Conservation (phyloP, 371 early-diverging fungal genomes). For the Haplosporangium sp. region DNA sequence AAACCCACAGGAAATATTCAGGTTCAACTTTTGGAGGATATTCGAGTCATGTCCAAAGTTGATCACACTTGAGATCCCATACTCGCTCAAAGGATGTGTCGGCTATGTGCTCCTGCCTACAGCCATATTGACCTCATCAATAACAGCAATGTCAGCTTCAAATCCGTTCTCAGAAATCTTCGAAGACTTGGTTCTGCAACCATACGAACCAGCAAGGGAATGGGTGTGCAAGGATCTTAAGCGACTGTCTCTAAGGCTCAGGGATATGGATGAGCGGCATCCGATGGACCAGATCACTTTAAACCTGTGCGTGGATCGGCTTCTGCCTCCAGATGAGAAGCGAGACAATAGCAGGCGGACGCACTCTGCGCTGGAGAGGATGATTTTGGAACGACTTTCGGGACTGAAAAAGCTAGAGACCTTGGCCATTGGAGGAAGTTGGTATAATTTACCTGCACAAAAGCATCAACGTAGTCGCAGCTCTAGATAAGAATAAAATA, state of each 20-base stretch:
- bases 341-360: constrained; percentile 14
- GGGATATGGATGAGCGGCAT: constrained; percentile 27
- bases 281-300: constrained; percentile 39
- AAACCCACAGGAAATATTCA: neutral
- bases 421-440: constrained; percentile 29
- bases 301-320: constrained; percentile 37
- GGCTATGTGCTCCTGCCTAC: neutral
- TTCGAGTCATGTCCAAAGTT: constrained; percentile 28
- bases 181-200: neutral
- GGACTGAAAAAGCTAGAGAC: constrained; percentile 19
- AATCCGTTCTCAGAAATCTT: neutral
- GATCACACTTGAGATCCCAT: constrained; percentile 17
- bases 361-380: constrained; percentile 23
- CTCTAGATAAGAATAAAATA: neutral
- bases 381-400: constrained; percentile 30
- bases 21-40: constrained; percentile 34
- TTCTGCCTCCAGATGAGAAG: constrained; percentile 20
- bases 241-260: constrained; percentile 17
- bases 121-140: neutral
- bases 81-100: constrained; percentile 4
- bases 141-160: neutral
- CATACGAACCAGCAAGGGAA: constrained; percentile 24
- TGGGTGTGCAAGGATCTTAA: constrained; percentile 36
- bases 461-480: neutral
- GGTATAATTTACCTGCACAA: constrained; percentile 12